Evolutionary conservation across 2,329 filamentous ascomycete genomes (phyloP), one percentile per base, ranked within the genome.

Genomic region (Basipetospora sp.): DNA sequence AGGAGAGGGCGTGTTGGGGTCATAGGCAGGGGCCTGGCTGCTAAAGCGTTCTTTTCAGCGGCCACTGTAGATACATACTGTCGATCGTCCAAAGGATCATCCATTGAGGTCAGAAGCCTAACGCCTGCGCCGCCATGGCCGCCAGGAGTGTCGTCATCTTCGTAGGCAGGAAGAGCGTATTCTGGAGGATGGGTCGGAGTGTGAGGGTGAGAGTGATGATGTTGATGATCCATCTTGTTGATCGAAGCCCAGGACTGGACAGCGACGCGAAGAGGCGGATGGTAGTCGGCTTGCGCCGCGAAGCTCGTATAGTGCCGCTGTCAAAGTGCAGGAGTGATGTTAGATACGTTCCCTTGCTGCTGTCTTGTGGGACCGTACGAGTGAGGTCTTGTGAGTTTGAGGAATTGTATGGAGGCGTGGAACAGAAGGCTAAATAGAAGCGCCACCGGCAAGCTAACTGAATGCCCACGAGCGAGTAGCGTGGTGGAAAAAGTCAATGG

Each of bases 41-140:
- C 28, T 28, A 32, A 17, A 5, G 28, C 25, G n/a, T 16, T 38
- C 27, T 47, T 38, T 17, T 48, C 13, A 26, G 39, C 14, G 22
- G 34, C 37, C 8, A 15, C n/a, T 33, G 9, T n/a, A n/a, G 46
- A 45, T 58, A 77, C 73, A 62, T 77, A 77, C 71, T 67, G 62
- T 51, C 62, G 57, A 40, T 44, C 63, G 57, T 58, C 59, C 31
- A 57, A 43, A 22, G 65, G 57, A 33, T 75, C 72, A 49, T 77
- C 74, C 53, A 74, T 63, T 5, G 71, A 76, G 37, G 73, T 77
- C 57, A 79, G 58, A 48, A 79, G 58, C 48, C 74, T 65, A 39
- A 78, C 65, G 22, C 22, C 22, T 43, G 65, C 69, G 42, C 61
- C 59, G 28, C 58, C 59, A 14, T n/a, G n/a, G n/a, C 63, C 62